These are phyloP conservation scores for Coemansia sp. DNA, from an alignment of 192 early-diverging fungal species.

Conservation along the genomic window DNA sequence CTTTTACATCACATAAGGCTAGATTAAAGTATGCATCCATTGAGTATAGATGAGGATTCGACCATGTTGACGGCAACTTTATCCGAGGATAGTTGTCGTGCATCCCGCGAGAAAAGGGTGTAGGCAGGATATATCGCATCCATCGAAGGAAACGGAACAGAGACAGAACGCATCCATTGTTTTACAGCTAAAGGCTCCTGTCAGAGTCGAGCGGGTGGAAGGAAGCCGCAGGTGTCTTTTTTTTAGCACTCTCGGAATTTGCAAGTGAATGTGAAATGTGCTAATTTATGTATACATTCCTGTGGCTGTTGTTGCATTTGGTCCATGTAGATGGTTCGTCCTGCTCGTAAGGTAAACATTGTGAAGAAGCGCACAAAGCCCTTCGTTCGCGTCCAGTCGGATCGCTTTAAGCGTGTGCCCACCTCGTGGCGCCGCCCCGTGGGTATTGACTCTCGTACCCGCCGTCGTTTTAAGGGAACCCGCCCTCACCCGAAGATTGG, in stretches of 20 bases:
- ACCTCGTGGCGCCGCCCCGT: slow-evolving; percentile 99
- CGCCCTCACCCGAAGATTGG: slow-evolving; percentile 99
- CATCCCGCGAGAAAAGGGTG: not conserved
- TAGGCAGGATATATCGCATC: not conserved
- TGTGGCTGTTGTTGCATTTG: not conserved
- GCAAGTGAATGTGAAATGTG: too few relatives aligned
- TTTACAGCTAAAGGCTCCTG: not conserved
- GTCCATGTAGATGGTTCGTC: slow-evolving; percentile 81
- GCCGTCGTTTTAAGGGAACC: slow-evolving; percentile 97
- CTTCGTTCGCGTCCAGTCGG: slow-evolving; percentile 97
- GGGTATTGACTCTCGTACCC: slow-evolving; percentile 99
- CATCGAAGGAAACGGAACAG: not conserved
- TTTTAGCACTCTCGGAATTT: too few relatives aligned
- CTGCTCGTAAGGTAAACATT: slow-evolving; percentile 90
- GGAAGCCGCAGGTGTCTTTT: too few relatives aligned
- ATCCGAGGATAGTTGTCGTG: not conserved
- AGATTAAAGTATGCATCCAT: slow-evolving; percentile 48
- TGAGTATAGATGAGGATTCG: not conserved
- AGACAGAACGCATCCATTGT: slow-evolving; percentile 6
- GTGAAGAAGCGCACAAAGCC: slow-evolving; percentile 99
- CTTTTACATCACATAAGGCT: slow-evolving; percentile 23
- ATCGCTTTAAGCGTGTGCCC: slow-evolving; percentile 95
- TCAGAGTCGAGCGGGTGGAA: not conserved
- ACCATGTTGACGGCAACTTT: not conserved
- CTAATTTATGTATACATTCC: not conserved